These are phyloP conservation scores for Pharnaceum exiguum DNA, from an alignment of 148 eudicot species.

Conservation along the genomic window DNA sequence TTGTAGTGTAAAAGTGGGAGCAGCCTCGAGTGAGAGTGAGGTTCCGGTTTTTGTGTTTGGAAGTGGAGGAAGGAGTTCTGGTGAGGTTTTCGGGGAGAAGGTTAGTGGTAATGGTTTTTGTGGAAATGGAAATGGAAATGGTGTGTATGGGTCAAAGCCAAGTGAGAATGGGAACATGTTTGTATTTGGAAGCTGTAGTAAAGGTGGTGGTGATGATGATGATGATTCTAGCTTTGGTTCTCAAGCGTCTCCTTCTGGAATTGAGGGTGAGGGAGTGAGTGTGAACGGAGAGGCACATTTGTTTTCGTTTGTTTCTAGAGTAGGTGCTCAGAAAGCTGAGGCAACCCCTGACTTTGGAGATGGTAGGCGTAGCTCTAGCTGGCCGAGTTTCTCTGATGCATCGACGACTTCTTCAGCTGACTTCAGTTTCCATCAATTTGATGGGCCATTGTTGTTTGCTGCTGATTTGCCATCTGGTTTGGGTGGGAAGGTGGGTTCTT, in stretches of 20 bases:
- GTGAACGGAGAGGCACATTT: slow-evolving; percentile 9
- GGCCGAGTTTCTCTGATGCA: slow-evolving; percentile 20
- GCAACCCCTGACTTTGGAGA: slow-evolving; percentile 26
- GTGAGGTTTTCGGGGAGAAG: slow-evolving; percentile 15
- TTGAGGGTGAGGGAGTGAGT: slow-evolving; percentile 23
- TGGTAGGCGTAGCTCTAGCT: slow-evolving; percentile 25
- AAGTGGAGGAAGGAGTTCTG: slow-evolving; percentile 22
- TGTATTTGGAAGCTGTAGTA: slow-evolving; percentile 31
- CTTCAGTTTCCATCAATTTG: slow-evolving; percentile 34
- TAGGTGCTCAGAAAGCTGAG: slow-evolving; percentile 25
- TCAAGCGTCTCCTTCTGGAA: slow-evolving; percentile 23
- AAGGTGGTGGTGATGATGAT: background rate
- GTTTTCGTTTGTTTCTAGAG: slow-evolving; percentile 25
- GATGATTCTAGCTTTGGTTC: too few species aligned
- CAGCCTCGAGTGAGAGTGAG: slow-evolving; percentile 9
- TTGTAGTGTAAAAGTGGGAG: slow-evolving; percentile 4
- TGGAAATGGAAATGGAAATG: slow-evolving; percentile 13
- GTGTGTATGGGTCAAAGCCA: slow-evolving; percentile 15
- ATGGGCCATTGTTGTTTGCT: slow-evolving; percentile 38
- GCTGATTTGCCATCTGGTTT: slow-evolving; percentile 31
- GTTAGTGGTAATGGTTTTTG: slow-evolving; percentile 9
- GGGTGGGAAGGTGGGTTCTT: slow-evolving; percentile 26
- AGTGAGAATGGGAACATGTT: slow-evolving; percentile 17
- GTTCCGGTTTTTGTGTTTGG: slow-evolving; percentile 35
- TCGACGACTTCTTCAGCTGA: slow-evolving; percentile 23